Evolutionary conservation across 1,284 basidiomycete species (phyloP).

Genomic region (Coriolopsis trogii): DNA sequence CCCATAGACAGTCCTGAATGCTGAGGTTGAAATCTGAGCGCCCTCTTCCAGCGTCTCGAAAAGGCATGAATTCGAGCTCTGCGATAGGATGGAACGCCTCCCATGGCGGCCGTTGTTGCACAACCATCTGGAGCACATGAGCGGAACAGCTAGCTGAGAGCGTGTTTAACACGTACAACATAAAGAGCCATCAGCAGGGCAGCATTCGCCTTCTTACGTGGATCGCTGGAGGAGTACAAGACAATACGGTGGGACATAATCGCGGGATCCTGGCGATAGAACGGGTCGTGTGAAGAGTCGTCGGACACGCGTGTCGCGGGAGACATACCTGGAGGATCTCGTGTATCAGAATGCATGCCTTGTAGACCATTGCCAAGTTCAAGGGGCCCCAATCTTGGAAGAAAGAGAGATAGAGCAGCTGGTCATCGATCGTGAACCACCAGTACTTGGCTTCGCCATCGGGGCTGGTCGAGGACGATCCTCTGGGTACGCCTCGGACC

Average conservation of each 20-base stretch:
- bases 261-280: constrained; percentile 61
- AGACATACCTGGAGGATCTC: constrained; percentile 78
- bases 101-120: constrained; percentile 90
- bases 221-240: constrained; percentile 87
- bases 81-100: constrained; percentile 94
- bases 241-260: constrained; percentile 75
- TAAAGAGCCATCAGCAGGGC: constrained; percentile 92
- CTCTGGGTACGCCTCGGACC: constrained; percentile 59
- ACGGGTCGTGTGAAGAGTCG: constrained; percentile 25
- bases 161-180: constrained; percentile 58
- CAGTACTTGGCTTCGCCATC: constrained; percentile 76
- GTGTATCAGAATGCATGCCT: constrained; percentile 92
- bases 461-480: constrained; percentile 60
- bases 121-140: constrained; percentile 75
- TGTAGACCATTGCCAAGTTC: constrained; percentile 91
- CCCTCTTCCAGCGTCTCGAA: constrained; percentile 94
- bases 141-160: neutral
- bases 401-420: constrained; percentile 92
- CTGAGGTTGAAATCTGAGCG: constrained; percentile 91
- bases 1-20: constrained; percentile 95
- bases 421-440: constrained; percentile 90
- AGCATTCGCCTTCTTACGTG: constrained; percentile 90
- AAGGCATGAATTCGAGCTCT: constrained; percentile 90
- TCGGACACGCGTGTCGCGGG: neutral
- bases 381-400: constrained; percentile 95